Evolutionary conservation across 768 basidiomycete genomes (phyloP), one percentile per base, ranked within the genome.

Genomic region (Clavulina sp.): DNA sequence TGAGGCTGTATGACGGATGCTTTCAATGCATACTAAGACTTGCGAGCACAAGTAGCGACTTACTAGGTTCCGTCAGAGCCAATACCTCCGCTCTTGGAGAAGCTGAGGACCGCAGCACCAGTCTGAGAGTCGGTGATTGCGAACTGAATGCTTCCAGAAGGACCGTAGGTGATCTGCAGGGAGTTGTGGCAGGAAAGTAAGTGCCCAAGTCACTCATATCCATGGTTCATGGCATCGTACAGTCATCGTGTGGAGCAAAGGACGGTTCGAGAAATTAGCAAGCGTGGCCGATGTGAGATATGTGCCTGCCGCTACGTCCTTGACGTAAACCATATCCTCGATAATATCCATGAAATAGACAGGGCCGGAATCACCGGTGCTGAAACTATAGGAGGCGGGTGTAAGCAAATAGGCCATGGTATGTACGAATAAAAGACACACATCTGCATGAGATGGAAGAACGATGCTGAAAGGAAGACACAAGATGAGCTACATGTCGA

Each of bases 391-490:
- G 21, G 36, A 13, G 13, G 21, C 13, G 21, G 26, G 26, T 46
- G 43, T 13, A 9, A 28, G 13, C 43, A n/a, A n/a, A n/a, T n/a
- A 46, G 43, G 36, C 36, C 36, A 38, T 38, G 13, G 36, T n/a
- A n/a, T n/a, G 21, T 38, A 13, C 36, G 36, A 38, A 38, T 38
- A 21, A 38, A 38, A 38, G 21, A 13, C 43, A 38, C 13, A 51
- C 48, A 52, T 44, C 23, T 52, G 51, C 51, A 52, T 52, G 23
- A 40, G 24, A 23, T 52, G 51, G 51, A 52, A 52, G 51, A 52
- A 52, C 29, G 16, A 28, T 9, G 43, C n/a, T 49, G 48, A 4
- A 34, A 32, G 16, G 48, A 32, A 18, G 48, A 49, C 4, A 30
- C 48, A 7, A 24, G 21, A 3, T 34, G 31, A 19, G 48, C 19